Evolutionary conservation across 2,329 filamentous ascomycete species (phyloP).

Genomic region (Penicillium sp.): DNA sequence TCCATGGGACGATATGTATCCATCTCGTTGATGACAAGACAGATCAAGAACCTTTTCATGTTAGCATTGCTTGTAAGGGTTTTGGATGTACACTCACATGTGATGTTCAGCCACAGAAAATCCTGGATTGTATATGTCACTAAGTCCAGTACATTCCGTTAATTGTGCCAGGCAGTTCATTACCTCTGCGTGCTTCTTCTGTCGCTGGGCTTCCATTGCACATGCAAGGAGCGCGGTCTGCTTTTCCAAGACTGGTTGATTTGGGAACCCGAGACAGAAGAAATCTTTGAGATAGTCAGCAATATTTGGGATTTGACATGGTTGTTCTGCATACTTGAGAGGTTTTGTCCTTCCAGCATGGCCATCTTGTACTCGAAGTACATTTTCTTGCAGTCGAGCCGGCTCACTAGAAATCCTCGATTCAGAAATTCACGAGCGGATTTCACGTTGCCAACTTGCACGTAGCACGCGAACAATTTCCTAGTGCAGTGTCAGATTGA

Average conservation of each 20-base stretch:
- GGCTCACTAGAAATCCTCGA: not conserved
- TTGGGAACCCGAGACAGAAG: not conserved
- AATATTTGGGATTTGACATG: not conserved
- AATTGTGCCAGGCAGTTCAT: slow-evolving; percentile 2
- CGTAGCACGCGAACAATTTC: slow-evolving; percentile 70
- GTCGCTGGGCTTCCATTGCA: slow-evolving; percentile 71
- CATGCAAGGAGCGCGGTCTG: slow-evolving; percentile 67
- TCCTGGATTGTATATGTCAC: not conserved
- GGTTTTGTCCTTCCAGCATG: not conserved
- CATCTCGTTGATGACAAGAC: not conserved
- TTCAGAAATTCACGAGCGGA: not conserved
- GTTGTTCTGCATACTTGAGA: not conserved
- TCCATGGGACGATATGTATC: not conserved
- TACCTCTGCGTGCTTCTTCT: slow-evolving; percentile 62
- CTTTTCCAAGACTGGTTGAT: not conserved
- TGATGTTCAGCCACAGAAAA: slow-evolving; percentile 1
- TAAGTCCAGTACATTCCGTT: not conserved
- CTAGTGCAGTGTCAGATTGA: slow-evolving; percentile 44
- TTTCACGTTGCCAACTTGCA: slow-evolving; percentile 40
- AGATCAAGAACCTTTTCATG: not conserved
- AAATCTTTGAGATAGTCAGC: not conserved
- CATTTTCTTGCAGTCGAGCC: not conserved
- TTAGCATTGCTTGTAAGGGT: not conserved
- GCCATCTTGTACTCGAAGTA: slow-evolving; percentile 3
- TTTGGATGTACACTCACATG: not conserved